Evolutionary conservation across 192 early-diverging fungal species (phyloP), one percentile per base, ranked within the genome.

Genomic region (Globomyces pollinis-pini): DNA sequence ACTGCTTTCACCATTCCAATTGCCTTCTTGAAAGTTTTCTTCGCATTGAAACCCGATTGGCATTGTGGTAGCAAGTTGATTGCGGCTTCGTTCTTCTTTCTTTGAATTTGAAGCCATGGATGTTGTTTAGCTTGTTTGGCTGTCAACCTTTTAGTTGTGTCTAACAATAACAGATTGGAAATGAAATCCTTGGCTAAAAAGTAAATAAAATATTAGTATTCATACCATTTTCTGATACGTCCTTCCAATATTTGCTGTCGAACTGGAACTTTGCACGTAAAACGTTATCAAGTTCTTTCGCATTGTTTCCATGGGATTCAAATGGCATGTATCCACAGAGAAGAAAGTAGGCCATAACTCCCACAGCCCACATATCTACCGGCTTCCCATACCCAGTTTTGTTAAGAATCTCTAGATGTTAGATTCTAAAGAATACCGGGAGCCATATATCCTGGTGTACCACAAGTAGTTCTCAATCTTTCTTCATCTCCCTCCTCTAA

Each of bases 331-430:
- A 83, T 29, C 80, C 80, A 68, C 75, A 81, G 8, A 83, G 65
- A 76, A 92, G 68, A 29, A 90, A 88, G 64, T 89, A 94, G 30
- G 92, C 86, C 52, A 97, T 88, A 13, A 94, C 82, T 56, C 94
- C 94, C 54, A 94, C 84, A 5, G 88, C 88, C 92, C 92, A 98
- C 63, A 98, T 76, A 68, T 98, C 93, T 1, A 98, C 92, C 16
- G 88, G 68, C 67, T 91, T 89, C 30, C 90, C 87, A 69, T 98
- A 88, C 4, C 87, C 86, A 49, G 80, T 74, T 53, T 88, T 81
- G 51, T 82, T 67, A n/a, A 94, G 67, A 20, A 98, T 83, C 72
- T 98, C 93, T 57, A 39, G 7, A n/a, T 42, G 18, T 5, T 16
- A 23, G 5, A n/a, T n/a, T n/a, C n/a, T n/a, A 7, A 8, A 57